Evolutionary conservation across 768 basidiomycete species (phyloP), one percentile per base, ranked within the genome.

Genomic region (Mycena crocata): DNA sequence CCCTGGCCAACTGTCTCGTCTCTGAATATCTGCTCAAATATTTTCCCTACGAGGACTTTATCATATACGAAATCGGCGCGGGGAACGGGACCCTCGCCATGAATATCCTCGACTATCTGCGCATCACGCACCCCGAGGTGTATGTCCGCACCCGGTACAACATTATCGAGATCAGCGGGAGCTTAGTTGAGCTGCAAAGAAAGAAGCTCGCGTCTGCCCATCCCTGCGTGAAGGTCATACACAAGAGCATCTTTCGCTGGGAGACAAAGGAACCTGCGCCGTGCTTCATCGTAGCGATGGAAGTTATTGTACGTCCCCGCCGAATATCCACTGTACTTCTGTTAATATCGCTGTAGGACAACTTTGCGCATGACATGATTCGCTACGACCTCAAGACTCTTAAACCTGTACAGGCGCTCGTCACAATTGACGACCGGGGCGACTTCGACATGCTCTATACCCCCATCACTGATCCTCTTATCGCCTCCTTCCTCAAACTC

Each of bases 1-100:
- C 96, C 44, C 89, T 99, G 56, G 94, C 93, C 13, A 89, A 90
- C 62, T 97, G 94, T 74, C 86, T 99, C 34, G 90, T 94, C 24
- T 90, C 93, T 1, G 93, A 96, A 71, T 98, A 99, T 79, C 88
- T 98, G 73, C 86, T 96, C 68, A 95, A 96, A 75, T 93, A 95
- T 76, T 99, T 94, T 78, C 97, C 97, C 1, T 97, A 98, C 75
- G 92, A 98, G 79, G 96, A 98, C 77, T 90, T 99, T 70, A 88
- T 93, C 68, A 90, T 99, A 57, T 99, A 98, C 82, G 98, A 99
- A 78, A 92, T 99, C 72, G 98, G 98, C 37, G 98, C 96, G 2
- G 98, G 98, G 44, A 99, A 99, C 74, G 98, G 98, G 15, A 97
- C 97, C 1, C 85, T 99, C 62, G 96, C 97, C 32, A 80, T 87